Evolutionary conservation across 192 early-diverging fungal species (phyloP), one percentile per base, ranked within the genome.

Genomic region (Coemansia sp.): DNA sequence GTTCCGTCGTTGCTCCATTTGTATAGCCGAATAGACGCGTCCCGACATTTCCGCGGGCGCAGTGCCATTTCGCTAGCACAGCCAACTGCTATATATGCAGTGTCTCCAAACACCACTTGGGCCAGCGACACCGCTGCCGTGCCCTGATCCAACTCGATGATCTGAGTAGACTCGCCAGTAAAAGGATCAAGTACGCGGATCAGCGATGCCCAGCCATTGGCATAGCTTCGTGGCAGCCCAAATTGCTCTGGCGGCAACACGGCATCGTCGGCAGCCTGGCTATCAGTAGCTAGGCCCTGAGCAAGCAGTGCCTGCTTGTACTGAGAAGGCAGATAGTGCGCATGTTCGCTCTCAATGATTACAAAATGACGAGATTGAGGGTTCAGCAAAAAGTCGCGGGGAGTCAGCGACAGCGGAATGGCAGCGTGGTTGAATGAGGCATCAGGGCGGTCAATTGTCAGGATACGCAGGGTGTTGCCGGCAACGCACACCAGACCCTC

Each of bases 401-500:
- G 97, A 0, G 97, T 98, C 45, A 88, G 91, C 11, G 81, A 84
- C 36, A 98, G 80, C 28, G 91, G 91, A 15, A 97, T 81, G 0
- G 86, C 53, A 1, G 84, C 85, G 53, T 94, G 90, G 79, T 95
- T 94, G 59, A 96, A 91, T 11, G 82, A 72, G 12, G 80, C 84
- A 21, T 87, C 89, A 6, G 94, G 79, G 46, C 88, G 88, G 31
- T 96, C 95, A 7, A 97, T 71, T 0, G 87, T 81, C 53, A 99
- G 72, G 52, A 99, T 91, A 49, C 88, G 82, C 65, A 99, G 78
- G 10, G 90, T 90, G 41, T 90, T 93, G 15, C 86, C 89, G 1
- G 89, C 80, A 53, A 98, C 85, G 3, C 89, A 87, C 1, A 94
- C 97, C 16, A 99, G 79, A 10, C 91, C 93, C 61, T 94, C 94